A percentile compares a stretch with the other conserved stretches of the same genome.
Conservation (phyloP, 352 stramenopile genomes). For the Pythium monospermum region DNA sequence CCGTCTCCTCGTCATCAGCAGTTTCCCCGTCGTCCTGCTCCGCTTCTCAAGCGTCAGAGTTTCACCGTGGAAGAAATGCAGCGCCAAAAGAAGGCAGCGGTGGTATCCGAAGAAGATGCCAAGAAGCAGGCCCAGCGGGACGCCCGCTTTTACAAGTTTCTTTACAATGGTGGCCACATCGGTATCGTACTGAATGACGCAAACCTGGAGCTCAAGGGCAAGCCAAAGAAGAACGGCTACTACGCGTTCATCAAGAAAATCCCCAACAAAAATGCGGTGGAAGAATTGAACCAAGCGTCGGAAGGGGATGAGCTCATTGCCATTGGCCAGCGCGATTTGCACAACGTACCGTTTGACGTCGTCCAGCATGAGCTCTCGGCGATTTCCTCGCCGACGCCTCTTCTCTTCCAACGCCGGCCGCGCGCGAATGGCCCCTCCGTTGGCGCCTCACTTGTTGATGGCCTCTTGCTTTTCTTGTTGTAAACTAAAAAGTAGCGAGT, state of each 20-base stretch:
- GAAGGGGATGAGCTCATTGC: constrained; percentile 65
- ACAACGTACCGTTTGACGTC: constrained; percentile 56
- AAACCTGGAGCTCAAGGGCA: constrained; percentile 40
- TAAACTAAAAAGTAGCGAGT: constrained; percentile 15
- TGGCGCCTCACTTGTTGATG: constrained; percentile 44
- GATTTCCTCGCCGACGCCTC: constrained; percentile 39
- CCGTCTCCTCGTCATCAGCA: neutral
- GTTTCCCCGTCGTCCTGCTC: constrained; percentile 16
- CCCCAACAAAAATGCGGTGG: constrained; percentile 37
- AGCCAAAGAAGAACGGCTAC: constrained; percentile 65
- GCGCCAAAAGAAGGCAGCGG: neutral
- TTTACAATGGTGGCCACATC: constrained; percentile 39
- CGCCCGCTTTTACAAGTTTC: constrained; percentile 61
- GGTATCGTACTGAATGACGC: constrained; percentile 41
- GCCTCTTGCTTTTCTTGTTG: constrained; percentile 65
- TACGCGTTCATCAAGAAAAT: constrained; percentile 53
- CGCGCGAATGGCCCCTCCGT: constrained; percentile 17
- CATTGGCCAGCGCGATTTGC: constrained; percentile 57
- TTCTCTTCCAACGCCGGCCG: constrained; percentile 62
- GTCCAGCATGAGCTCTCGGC: constrained; percentile 38
- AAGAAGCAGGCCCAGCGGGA: constrained; percentile 29
- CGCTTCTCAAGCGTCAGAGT: constrained; percentile 51
- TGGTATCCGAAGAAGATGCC: constrained; percentile 7
- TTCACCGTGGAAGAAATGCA: constrained; percentile 45
- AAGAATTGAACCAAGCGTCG: constrained; percentile 45